phyloP scores from a whole-genome alignment of 257 asterid species.

The Anisodus tanguticus region DNA sequence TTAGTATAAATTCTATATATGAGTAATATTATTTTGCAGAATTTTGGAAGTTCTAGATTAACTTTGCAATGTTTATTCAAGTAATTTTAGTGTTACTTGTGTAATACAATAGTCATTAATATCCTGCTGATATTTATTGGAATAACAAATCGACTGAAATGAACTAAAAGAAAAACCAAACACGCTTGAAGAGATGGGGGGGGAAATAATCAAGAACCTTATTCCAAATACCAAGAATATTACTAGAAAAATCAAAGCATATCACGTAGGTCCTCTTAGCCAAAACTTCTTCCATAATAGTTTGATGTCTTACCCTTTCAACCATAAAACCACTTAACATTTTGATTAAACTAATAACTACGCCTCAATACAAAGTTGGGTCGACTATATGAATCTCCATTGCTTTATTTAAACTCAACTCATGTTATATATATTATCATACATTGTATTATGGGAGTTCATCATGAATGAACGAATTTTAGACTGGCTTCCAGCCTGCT shows the following conservation, averaged over 20 bases:
- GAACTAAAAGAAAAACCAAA: background rate
- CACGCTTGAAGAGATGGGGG: background rate
- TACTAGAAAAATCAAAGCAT: slow-evolving; percentile 27
- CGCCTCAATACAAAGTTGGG: background rate
- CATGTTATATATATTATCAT: too few species aligned
- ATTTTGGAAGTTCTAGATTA: too few species aligned
- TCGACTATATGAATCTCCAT: too few species aligned
- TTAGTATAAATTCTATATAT: too few species aligned
- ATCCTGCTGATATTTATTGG: background rate
- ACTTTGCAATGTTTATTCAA: too few species aligned
- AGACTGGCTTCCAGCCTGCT: background rate
- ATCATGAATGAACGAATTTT: too few species aligned
- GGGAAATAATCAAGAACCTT: background rate
- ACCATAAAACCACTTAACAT: background rate
- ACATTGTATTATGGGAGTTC: too few species aligned
- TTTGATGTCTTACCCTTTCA: background rate
- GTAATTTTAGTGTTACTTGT: too few species aligned
- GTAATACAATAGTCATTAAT: too few species aligned
- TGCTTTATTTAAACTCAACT: too few species aligned
- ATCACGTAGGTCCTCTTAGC: background rate
- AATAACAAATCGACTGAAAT: background rate
- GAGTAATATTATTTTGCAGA: too few species aligned
- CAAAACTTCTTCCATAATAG: background rate
- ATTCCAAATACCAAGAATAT: slow-evolving; percentile 23
- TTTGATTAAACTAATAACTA: background rate